Evolutionary conservation across 2,329 filamentous ascomycete genomes (phyloP).

Genomic region (Calonectria honghensis): DNA sequence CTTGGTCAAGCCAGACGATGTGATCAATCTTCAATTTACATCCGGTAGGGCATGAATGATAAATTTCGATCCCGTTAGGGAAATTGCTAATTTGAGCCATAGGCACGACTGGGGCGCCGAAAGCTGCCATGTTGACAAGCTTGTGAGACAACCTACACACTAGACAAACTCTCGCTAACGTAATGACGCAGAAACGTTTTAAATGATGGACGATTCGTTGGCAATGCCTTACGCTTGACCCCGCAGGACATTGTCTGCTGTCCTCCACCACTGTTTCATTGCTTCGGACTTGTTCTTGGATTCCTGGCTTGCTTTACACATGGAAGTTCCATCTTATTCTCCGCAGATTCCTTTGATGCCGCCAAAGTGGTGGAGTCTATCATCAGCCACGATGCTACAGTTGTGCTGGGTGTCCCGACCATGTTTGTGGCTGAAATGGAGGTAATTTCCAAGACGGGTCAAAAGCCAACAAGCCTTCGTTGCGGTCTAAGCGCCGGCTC

Average conservation of each 20-base stretch:
- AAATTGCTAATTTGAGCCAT: background rate
- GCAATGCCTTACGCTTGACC: slow-evolving; percentile 67
- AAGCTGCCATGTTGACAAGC: slow-evolving; percentile 44
- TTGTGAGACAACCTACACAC: background rate
- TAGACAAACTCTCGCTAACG: background rate
- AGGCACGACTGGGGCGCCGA: slow-evolving; percentile 45
- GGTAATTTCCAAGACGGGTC: slow-evolving; percentile 17
- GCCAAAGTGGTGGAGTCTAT: slow-evolving; percentile 11
- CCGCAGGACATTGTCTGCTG: slow-evolving; percentile 77
- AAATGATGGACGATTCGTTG: slow-evolving; percentile 72
- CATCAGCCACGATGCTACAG: slow-evolving; percentile 3
- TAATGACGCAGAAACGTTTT: slow-evolving; percentile 64
- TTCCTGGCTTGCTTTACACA: slow-evolving; percentile 83
- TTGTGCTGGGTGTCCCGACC: slow-evolving; percentile 31
- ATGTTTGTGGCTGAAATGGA: slow-evolving; percentile 38
- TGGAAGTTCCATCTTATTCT: slow-evolving; percentile 72
- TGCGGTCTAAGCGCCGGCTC: slow-evolving; percentile 27
- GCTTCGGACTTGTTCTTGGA: slow-evolving; percentile 82
- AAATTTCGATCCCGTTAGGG: too few species aligned
- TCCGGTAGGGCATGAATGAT: slow-evolving; percentile 6
- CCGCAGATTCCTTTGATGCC: slow-evolving; percentile 27
- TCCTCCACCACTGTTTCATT: slow-evolving; percentile 79
- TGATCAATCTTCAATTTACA: slow-evolving; percentile 45
- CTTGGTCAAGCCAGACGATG: slow-evolving; percentile 24
- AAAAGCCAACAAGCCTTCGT: slow-evolving; percentile 21